A percentile compares a stretch with the other conserved stretches of the same genome.
Conservation (phyloP, 2,329 filamentous ascomycete genomes). For the Xylaria sp. region DNA sequence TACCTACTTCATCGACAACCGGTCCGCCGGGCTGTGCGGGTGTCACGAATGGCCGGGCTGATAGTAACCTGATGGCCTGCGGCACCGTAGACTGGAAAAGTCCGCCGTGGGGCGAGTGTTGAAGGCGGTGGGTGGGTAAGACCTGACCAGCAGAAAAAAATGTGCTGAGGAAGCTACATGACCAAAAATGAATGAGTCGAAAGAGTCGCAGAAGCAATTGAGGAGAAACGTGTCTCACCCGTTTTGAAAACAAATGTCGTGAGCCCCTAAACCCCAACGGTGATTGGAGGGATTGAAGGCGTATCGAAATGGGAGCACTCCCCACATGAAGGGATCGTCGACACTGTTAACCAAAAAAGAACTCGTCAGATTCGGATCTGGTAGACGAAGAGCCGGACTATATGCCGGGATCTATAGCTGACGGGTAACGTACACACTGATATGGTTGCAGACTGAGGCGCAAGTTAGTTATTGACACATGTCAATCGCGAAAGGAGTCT, state of each 20-base stretch:
- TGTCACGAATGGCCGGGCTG: conserved; percentile 46
- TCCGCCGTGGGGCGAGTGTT: conserved; percentile 74
- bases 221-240: conserved; percentile 47
- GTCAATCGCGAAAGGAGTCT: conserved; percentile 7
- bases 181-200: conserved; percentile 6
- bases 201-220: background rate
- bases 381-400: conserved; percentile 19
- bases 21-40: conserved; percentile 9
- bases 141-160: conserved; percentile 92
- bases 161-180: conserved; percentile 54
- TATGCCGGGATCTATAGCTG: background rate
- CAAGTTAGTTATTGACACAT: background rate
- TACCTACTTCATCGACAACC: conserved; percentile 23
- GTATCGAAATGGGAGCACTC: conserved; percentile 72
- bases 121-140: conserved; percentile 76
- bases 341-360: conserved; percentile 50
- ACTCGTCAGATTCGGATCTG: conserved; percentile 23
- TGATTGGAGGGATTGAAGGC: conserved; percentile 67
- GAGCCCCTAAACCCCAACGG: conserved; percentile 84
- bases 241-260: conserved; percentile 92
- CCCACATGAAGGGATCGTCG: conserved; percentile 94
- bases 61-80: conserved; percentile 79
- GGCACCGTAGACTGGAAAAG: conserved; percentile 85
- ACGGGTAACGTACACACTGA: conserved; percentile 67
- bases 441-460: conserved; percentile 70